Evolutionary conservation across 345 rosid species (phyloP).

Genomic region (Excoecaria cochinchinensis): DNA sequence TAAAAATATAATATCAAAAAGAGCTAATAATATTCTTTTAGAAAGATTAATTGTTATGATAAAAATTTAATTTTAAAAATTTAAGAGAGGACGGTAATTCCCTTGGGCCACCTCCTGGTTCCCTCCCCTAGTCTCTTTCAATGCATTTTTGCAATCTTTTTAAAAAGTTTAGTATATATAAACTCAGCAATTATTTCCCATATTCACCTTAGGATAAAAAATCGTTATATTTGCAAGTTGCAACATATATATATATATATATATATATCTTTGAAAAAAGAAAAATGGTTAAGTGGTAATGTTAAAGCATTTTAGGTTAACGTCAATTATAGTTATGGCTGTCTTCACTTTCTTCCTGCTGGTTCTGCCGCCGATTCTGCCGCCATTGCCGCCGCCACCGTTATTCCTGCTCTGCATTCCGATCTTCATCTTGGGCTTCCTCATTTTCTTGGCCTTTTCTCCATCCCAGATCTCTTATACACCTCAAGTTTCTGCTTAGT

Average conservation of each 20-base stretch:
- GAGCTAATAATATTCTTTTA: too few relatives aligned
- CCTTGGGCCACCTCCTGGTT: too few relatives aligned
- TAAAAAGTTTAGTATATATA: too few relatives aligned
- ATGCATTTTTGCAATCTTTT: too few relatives aligned
- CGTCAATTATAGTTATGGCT: constrained; percentile 15
- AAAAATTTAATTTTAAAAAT: too few relatives aligned
- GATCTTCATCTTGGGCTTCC: constrained; percentile 23
- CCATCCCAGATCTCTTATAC: not conserved
- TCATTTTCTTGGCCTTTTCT: constrained; percentile 25
- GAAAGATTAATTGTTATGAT: too few relatives aligned
- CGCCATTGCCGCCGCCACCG: constrained; percentile 32
- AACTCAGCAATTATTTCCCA: not conserved
- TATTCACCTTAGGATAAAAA: too few relatives aligned
- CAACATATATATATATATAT: too few relatives aligned
- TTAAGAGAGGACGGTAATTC: too few relatives aligned
- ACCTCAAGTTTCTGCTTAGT: not conserved
- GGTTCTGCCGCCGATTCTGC: constrained; percentile 29
- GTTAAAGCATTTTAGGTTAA: not conserved
- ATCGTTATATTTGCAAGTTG: too few relatives aligned
- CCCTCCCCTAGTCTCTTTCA: too few relatives aligned
- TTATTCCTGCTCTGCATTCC: constrained; percentile 26
- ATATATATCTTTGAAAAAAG: not conserved
- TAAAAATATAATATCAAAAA: too few relatives aligned
- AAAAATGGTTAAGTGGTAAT: not conserved
- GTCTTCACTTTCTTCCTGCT: constrained; percentile 19